Evolutionary conservation across 2,329 filamentous ascomycete genomes (phyloP).

Genomic region (Botrytis tulipae): DNA sequence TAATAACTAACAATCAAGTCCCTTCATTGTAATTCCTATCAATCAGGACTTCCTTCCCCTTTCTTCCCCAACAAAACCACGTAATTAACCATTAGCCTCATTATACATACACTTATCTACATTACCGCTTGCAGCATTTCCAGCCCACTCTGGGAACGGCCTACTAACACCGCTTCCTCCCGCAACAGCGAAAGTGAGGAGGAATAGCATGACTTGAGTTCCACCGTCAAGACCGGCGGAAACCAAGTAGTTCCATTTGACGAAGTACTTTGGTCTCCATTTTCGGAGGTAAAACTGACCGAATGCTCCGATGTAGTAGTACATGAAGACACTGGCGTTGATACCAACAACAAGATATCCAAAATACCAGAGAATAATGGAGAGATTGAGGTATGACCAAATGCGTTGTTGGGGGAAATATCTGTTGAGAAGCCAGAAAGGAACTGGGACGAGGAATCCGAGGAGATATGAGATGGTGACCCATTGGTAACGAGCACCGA

Average conservation of each 20-base stretch:
- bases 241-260: constrained; percentile 75
- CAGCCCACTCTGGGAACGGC: constrained; percentile 33
- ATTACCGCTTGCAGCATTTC: constrained; percentile 27
- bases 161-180: constrained; percentile 33
- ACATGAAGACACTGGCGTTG: constrained; percentile 67
- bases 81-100: constrained; percentile 23
- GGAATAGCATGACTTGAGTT: constrained; percentile 62
- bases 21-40: neutral
- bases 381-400: constrained; percentile 65
- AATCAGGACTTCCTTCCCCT: neutral
- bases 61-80: neutral
- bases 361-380: constrained; percentile 64
- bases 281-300: constrained; percentile 70
- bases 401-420: constrained; percentile 56
- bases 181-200: constrained; percentile 63
- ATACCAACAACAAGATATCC: constrained; percentile 65
- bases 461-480: constrained; percentile 72
- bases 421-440: constrained; percentile 55
- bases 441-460: constrained; percentile 61
- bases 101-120: constrained; percentile 30
- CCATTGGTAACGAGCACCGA: constrained; percentile 58
- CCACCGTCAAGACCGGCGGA: constrained; percentile 71
- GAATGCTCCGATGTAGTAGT: constrained; percentile 63
- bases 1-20: too few relatives aligned
- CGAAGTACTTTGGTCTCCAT: constrained; percentile 59